Evolutionary conservation across 805 yeast genomes (phyloP).

Genomic region (Wickerhamiella azymoides): DNA sequence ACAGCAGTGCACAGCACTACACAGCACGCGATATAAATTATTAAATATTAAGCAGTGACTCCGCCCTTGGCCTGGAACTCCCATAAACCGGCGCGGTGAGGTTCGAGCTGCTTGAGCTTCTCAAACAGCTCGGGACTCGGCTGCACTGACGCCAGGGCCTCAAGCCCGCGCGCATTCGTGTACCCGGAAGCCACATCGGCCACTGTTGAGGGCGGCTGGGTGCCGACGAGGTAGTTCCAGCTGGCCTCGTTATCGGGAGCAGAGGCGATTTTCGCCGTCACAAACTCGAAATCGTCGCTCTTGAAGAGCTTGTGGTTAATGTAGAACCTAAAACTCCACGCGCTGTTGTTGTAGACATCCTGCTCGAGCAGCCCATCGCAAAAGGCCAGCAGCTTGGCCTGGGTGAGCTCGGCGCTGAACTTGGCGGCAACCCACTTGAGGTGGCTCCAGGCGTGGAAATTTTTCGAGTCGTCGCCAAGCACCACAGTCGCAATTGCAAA

Average conservation of each 20-base stretch:
- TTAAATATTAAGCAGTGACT: not conserved
- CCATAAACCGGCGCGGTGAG: conserved; percentile 55
- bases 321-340: conserved; percentile 80
- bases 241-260: conserved; percentile 75
- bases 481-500: conserved; percentile 49
- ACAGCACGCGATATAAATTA: not conserved
- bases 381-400: conserved; percentile 37
- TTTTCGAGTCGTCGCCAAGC: conserved; percentile 69
- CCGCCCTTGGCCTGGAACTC: conserved; percentile 27
- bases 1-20: not conserved
- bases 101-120: conserved; percentile 43
- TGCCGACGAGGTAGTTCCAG: conserved; percentile 71
- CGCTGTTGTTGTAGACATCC: conserved; percentile 81
- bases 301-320: conserved; percentile 24
- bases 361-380: conserved; percentile 33
- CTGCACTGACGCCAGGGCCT: conserved; percentile 5
- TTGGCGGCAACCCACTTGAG: conserved; percentile 64
- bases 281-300: conserved; percentile 40
- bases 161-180: not conserved
- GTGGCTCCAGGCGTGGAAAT: conserved; percentile 95
- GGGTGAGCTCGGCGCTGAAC: conserved; percentile 4
- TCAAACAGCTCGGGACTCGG: conserved; percentile 35
- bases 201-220: conserved; percentile 25
- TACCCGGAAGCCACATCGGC: not conserved
- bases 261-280: conserved; percentile 33